phyloP scores from a whole-genome alignment of 805 yeast genomes.

The Candida montana region DNA sequence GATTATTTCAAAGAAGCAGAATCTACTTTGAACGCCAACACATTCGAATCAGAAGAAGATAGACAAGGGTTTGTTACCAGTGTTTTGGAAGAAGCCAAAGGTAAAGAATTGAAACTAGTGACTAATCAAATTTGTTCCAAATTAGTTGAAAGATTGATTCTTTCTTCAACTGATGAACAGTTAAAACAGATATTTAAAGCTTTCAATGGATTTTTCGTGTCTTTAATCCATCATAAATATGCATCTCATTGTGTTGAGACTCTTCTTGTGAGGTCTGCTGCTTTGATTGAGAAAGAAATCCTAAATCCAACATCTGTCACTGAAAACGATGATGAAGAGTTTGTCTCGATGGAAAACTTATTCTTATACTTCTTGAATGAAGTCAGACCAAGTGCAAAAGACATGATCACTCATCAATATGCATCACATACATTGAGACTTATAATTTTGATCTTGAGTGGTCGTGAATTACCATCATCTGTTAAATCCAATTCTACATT shows the following conservation, averaged over 20 bases:
- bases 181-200: slow-evolving; percentile 58
- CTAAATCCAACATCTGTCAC: slow-evolving; percentile 37
- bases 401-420: slow-evolving; percentile 69
- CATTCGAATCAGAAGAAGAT: slow-evolving; percentile 72
- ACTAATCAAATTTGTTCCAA: slow-evolving; percentile 95
- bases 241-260: slow-evolving; percentile 94
- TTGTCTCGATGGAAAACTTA: slow-evolving; percentile 58
- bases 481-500: slow-evolving; percentile 63
- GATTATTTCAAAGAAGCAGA: slow-evolving; percentile 95
- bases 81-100: slow-evolving; percentile 78
- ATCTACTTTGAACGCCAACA: slow-evolving; percentile 72
- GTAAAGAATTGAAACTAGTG: slow-evolving; percentile 86
- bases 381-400: slow-evolving; percentile 49
- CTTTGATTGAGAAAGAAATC: slow-evolving; percentile 68
- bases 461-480: slow-evolving; percentile 72
- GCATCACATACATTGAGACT: slow-evolving; percentile 85
- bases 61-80: slow-evolving; percentile 65
- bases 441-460: slow-evolving; percentile 64
- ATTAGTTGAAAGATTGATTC: slow-evolving; percentile 79
- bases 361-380: slow-evolving; percentile 64
- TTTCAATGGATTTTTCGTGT: slow-evolving; percentile 70
- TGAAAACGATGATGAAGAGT: slow-evolving; percentile 31
- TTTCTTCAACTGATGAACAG: slow-evolving; percentile 59
- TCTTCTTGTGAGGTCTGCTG: slow-evolving; percentile 66
- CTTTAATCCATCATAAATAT: slow-evolving; percentile 79